Evolutionary conservation across 1,284 basidiomycete species (phyloP).

Genomic region (Rhodotorula sp.): DNA sequence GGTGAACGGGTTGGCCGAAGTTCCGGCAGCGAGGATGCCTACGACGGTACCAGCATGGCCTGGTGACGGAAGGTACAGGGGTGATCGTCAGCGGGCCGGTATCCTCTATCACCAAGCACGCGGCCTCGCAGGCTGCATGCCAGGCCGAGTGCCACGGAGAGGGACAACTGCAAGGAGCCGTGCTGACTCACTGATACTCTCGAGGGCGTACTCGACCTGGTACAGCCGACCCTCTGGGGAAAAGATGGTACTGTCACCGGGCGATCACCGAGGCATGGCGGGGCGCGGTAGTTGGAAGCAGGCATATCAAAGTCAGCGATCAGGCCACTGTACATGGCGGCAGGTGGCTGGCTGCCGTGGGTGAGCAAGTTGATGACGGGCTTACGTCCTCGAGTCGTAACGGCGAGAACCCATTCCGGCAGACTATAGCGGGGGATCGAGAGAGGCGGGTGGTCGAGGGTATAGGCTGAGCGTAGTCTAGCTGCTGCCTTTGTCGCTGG

Average conservation of each 20-base stretch:
- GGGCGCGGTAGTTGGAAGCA: neutral
- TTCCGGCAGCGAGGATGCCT: conserved; percentile 45
- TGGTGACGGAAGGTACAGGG: neutral
- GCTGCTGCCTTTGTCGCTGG: no score
- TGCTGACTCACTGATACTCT: conserved; percentile 39
- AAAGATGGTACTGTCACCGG: conserved; percentile 39
- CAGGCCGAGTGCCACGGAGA: no score
- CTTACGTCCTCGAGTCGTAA: conserved; percentile 42
- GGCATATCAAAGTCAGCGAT: no score
- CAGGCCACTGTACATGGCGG: no score
- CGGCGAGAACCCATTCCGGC: conserved; percentile 30
- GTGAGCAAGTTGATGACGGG: neutral
- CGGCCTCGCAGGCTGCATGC: no score
- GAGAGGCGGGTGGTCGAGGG: neutral
- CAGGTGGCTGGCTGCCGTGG: neutral
- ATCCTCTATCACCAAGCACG: no score
- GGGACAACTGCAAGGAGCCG: no score
- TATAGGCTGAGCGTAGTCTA: no score
- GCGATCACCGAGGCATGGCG: neutral
- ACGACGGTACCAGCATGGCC: conserved; percentile 47
- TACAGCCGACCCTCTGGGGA: conserved; percentile 46
- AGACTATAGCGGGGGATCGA: neutral
- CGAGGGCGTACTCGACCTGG: conserved; percentile 47
- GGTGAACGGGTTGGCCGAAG: conserved; percentile 41
- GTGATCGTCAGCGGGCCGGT: neutral